phyloP scores from a whole-genome alignment of 176 grass and related monocot species.

The Aechmea fasciata region DNA sequence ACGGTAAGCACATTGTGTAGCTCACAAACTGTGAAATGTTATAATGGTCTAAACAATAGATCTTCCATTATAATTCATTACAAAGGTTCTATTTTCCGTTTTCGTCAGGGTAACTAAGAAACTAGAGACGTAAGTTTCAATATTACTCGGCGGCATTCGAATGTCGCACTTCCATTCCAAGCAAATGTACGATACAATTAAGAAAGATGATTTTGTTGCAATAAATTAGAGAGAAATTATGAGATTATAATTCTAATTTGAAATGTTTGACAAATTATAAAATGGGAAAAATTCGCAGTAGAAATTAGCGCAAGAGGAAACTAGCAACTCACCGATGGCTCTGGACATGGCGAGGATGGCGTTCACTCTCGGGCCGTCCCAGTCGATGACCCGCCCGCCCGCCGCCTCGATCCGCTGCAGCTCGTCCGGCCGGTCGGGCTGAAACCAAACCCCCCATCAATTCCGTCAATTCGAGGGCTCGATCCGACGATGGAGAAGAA shows the following conservation, averaged over 20 bases:
- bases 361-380: slow-evolving; percentile 80
- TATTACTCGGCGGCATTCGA: too few species aligned
- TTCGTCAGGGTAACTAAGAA: too few species aligned
- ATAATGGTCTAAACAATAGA: too few species aligned
- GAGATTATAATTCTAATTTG: not conserved
- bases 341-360: slow-evolving; percentile 92
- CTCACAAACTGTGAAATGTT: too few species aligned
- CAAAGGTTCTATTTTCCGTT: too few species aligned
- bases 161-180: too few species aligned
- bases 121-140: too few species aligned
- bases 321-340: slow-evolving; percentile 58
- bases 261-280: not conserved
- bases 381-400: slow-evolving; percentile 88
- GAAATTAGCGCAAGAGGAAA: not conserved
- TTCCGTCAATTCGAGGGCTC: not conserved
- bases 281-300: not conserved
- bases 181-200: too few species aligned
- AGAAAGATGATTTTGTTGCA: too few species aligned
- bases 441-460: slow-evolving; percentile 1
- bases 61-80: too few species aligned
- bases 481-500: too few species aligned
- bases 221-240: not conserved
- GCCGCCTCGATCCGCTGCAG: slow-evolving; percentile 70
- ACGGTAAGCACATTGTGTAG: too few species aligned
- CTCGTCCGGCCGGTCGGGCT: slow-evolving; percentile 93